Conservation (phyloP, 2,329 filamentous ascomycete genomes). For the Microascus cirrosus region DNA sequence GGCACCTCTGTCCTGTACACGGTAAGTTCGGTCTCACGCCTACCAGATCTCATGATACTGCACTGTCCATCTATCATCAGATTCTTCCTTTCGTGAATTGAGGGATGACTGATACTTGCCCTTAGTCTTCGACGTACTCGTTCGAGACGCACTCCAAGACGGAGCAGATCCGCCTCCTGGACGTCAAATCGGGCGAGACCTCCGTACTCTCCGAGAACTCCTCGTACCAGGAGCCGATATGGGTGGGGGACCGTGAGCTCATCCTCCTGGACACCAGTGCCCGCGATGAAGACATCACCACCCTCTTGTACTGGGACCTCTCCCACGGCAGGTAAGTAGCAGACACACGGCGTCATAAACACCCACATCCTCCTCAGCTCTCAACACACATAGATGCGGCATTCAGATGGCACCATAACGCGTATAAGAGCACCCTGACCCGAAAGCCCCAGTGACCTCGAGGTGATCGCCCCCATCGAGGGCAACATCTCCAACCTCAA, state of each 20-base stretch:
- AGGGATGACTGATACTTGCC: not conserved
- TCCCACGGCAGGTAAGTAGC: constrained; percentile 7
- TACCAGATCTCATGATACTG: no score
- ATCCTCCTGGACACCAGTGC: constrained; percentile 35
- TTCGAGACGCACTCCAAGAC: constrained; percentile 64
- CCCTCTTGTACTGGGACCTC: constrained; percentile 26
- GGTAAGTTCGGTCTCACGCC: constrained; percentile 23
- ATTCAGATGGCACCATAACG: no score
- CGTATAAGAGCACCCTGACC: not conserved
- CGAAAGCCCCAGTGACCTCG: constrained; percentile 1
- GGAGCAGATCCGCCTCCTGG: constrained; percentile 58
- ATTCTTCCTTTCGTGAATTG: not conserved
- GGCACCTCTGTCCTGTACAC: constrained; percentile 57
- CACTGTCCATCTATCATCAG: not conserved
- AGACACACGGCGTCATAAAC: no score
- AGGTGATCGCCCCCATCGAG: constrained; percentile 10
- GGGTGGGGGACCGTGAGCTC: constrained; percentile 59
- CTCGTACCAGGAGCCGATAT: constrained; percentile 59
- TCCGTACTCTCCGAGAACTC: constrained; percentile 53
- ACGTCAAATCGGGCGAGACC: constrained; percentile 55
- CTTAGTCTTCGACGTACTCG: constrained; percentile 60
- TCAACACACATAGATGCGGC: no score
- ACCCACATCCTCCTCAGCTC: no score
- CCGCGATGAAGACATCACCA: constrained; percentile 33
- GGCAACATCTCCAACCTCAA: constrained; percentile 50